A percentile compares a stretch with the other conserved stretches of the same genome.
These are phyloP conservation scores for Myochromella boudieri DNA, from an alignment of 768 basidiomycete genomes.

Conservation along the genomic window DNA sequence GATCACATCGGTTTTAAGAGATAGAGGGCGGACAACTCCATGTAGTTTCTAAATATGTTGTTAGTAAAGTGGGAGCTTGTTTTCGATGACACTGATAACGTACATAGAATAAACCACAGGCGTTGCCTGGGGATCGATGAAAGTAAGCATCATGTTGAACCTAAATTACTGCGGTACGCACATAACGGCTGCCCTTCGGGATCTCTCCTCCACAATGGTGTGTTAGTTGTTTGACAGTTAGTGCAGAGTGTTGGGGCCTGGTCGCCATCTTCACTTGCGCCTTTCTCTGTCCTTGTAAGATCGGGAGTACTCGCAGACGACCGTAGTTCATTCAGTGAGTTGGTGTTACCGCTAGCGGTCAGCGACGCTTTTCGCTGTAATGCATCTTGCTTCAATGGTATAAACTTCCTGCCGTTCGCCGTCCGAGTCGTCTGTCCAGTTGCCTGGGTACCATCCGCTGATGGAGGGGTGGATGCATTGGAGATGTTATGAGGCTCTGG, in stretches of 20 bases:
- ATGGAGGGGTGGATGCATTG: conserved; percentile 73
- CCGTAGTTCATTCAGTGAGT: conserved; percentile 40
- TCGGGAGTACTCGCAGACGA: conserved; percentile 74
- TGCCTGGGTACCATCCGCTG: conserved; percentile 47
- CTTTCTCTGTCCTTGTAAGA: conserved; percentile 37
- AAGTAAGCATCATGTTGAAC: conserved; percentile 7
- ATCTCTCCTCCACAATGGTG: conserved; percentile 90
- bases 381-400: conserved; percentile 59
- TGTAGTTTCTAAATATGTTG: conserved; percentile 76
- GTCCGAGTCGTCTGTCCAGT: conserved; percentile 21
- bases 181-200: conserved; percentile 92
- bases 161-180: conserved; percentile 35
- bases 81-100: conserved; percentile 32
- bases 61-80: conserved; percentile 6
- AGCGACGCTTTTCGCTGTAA: conserved; percentile 53
- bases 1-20: conserved; percentile 95
- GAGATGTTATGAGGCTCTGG: conserved; percentile 72
- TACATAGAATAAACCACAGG: conserved; percentile 92
- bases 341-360: conserved; percentile 19
- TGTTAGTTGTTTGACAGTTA: conserved; percentile 95
- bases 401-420: conserved; percentile 55
- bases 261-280: conserved; percentile 64
- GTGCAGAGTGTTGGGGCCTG: conserved; percentile 82
- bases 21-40: conserved; percentile 90
- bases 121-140: conserved; percentile 58